phyloP scores from a whole-genome alignment of 257 asterid species.

The Leonotis leonurus region DNA sequence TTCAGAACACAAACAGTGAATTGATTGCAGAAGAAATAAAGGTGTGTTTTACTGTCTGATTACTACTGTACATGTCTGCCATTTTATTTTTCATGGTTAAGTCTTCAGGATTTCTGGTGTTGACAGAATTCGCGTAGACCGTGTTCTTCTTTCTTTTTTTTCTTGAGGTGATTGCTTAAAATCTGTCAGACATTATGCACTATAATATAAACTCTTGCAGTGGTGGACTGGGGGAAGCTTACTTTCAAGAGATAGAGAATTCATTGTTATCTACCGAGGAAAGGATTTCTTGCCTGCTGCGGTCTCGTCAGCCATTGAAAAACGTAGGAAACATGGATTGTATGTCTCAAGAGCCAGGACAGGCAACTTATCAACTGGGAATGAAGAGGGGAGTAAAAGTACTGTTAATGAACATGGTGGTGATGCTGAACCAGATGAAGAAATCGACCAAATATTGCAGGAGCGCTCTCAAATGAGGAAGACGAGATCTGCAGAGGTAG shows the following conservation, averaged over 20 bases:
- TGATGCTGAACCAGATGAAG: slow-evolving; percentile 29
- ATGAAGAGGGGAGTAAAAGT: slow-evolving; percentile 21
- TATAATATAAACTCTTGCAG: slow-evolving; percentile 52
- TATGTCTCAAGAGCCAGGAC: slow-evolving; percentile 21
- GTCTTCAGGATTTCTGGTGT: slow-evolving; percentile 2
- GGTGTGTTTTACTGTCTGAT: slow-evolving; percentile 41
- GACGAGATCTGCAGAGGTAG: slow-evolving; percentile 33
- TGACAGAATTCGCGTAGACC: slow-evolving; percentile 10
- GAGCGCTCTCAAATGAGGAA: slow-evolving; percentile 31
- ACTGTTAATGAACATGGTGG: slow-evolving; percentile 18
- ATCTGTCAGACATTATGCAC: slow-evolving; percentile 23
- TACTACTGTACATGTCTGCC: not conserved
- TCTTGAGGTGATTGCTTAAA: slow-evolving; percentile 3
- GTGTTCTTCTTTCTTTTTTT: not conserved
- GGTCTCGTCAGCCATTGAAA: slow-evolving; percentile 81
- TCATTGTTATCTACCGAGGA: slow-evolving; percentile 85
- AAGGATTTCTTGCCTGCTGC: slow-evolving; percentile 95
- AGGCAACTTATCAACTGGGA: slow-evolving; percentile 15
- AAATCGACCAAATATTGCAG: slow-evolving; percentile 17
- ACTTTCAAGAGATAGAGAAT: slow-evolving; percentile 92
- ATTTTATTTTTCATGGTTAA: not conserved
- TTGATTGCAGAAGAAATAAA: slow-evolving; percentile 97
- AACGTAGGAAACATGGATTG: slow-evolving; percentile 51
- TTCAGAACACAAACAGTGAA: slow-evolving; percentile 78
- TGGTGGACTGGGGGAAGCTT: slow-evolving; percentile 83